Evolutionary conservation across 208 protist species (phyloP).

Genomic region (Naegleria fowleri): DNA sequence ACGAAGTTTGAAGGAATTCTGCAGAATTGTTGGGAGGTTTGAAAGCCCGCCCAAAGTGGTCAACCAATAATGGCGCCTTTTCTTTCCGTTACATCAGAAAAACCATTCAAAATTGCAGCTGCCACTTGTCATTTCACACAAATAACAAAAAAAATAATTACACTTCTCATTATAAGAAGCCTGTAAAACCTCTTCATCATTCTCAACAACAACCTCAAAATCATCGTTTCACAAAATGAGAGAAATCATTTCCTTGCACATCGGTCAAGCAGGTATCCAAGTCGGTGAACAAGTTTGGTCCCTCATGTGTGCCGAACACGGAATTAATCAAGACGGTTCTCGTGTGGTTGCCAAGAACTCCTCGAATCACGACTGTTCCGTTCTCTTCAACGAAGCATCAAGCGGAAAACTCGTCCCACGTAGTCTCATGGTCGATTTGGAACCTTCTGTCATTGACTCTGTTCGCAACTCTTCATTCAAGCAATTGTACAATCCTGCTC

Average conservation of each 20-base stretch:
- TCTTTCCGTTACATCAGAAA: background rate
- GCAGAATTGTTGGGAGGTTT: no score
- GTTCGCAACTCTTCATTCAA: conserved; percentile 87
- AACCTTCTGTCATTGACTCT: conserved; percentile 93
- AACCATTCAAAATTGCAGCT: background rate
- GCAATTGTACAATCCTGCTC: conserved; percentile 92
- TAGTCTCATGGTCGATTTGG: conserved; percentile 89
- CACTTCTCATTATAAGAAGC: conserved; percentile 1
- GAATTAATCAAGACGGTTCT: conserved; percentile 70
- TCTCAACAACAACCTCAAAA: background rate
- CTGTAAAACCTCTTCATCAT: background rate
- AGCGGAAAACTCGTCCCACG: conserved; percentile 87
- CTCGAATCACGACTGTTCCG: conserved; percentile 81
- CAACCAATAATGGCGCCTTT: background rate
- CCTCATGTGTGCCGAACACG: conserved; percentile 78
- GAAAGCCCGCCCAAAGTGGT: no score
- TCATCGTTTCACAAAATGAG: conserved; percentile 57
- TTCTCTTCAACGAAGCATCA: conserved; percentile 86
- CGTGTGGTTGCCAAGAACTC: conserved; percentile 63
- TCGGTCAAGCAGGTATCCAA: conserved; percentile 92
- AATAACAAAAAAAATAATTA: background rate
- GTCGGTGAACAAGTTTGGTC: conserved; percentile 94
- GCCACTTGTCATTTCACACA: background rate
- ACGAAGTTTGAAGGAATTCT: no score
- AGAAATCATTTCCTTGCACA: conserved; percentile 84